A percentile compares a stretch with the other conserved stretches of the same genome.
Evolutionary conservation across 202 grass and related monocot species (phyloP).

Genomic region (Thinopyrum obtusiflorum): DNA sequence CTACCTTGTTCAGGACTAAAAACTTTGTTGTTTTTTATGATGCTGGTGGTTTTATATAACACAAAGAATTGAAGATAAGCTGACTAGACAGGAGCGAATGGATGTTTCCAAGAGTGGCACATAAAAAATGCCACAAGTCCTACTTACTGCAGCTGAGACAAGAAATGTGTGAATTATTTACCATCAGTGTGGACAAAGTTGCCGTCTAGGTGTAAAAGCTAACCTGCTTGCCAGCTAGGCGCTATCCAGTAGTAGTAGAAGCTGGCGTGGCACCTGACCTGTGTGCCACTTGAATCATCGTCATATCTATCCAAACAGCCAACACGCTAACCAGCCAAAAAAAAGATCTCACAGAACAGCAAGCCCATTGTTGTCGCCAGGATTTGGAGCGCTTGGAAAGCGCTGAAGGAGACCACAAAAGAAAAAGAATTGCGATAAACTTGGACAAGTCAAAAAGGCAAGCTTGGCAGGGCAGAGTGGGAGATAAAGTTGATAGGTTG

Average conservation of each 20-base stretch:
- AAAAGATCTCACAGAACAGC: not conserved
- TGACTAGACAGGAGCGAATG: not conserved
- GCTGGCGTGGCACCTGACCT: constrained; percentile 11
- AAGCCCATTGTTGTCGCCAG: constrained; percentile 40
- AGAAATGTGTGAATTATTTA: not conserved
- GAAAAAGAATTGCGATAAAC: constrained; percentile 39
- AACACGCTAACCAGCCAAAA: not conserved
- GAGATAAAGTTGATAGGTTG: constrained; percentile 40
- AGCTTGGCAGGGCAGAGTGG: constrained; percentile 37
- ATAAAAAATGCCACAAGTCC: not conserved
- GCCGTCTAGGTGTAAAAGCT: not conserved
- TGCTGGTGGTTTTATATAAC: not conserved
- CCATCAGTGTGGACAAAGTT: not conserved
- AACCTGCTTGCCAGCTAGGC: not conserved
- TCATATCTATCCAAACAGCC: constrained; percentile 11
- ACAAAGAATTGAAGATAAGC: not conserved
- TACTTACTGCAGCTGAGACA: not conserved
- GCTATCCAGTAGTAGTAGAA: not conserved
- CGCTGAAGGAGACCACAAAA: constrained; percentile 4
- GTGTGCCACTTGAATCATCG: constrained; percentile 22
- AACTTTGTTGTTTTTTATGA: no score
- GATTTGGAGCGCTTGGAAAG: constrained; percentile 42
- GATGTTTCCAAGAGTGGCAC: not conserved
- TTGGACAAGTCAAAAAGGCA: constrained; percentile 38
- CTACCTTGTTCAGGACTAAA: no score